Percentiles rank a stretch among this genome's conserved stretches.
Evolutionary conservation across 73 alveolate genomes (phyloP).

Genomic region (Tetrahymena elliotti): DNA sequence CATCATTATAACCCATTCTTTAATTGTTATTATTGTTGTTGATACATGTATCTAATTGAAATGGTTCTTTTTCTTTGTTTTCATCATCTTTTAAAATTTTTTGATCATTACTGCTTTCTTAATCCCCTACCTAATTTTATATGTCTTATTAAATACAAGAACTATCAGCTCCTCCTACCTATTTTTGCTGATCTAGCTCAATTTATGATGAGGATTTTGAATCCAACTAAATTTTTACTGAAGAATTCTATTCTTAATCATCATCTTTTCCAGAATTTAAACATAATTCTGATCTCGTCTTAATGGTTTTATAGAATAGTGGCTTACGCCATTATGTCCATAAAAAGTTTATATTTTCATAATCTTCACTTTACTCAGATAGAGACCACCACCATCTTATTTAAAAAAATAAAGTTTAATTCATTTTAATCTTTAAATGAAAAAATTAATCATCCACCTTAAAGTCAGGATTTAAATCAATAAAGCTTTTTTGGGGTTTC

Average conservation of each 20-base stretch:
- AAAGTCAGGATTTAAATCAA: too few species aligned
- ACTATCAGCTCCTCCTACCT: background rate
- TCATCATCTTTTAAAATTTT: background rate
- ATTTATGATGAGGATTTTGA: background rate
- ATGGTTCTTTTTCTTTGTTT: background rate
- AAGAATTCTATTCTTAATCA: background rate
- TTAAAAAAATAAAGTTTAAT: too few species aligned
- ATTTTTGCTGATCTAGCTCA: background rate
- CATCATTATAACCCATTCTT: background rate
- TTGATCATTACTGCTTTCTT: background rate
- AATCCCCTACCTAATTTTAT: background rate
- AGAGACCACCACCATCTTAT: background rate
- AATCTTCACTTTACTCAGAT: background rate
- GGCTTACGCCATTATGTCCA: background rate
- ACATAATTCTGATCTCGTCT: background rate
- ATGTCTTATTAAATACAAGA: background rate
- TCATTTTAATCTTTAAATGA: background rate
- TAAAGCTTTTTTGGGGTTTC: too few species aligned
- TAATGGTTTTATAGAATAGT: background rate
- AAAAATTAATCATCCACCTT: too few species aligned
- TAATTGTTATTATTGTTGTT: background rate
- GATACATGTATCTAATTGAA: background rate
- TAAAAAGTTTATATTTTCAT: background rate
- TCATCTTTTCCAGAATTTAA: background rate
- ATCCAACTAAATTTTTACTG: background rate